Evolutionary conservation across 2,329 filamentous ascomycete genomes (phyloP).

Genomic region (Fusarium cicatricum): DNA sequence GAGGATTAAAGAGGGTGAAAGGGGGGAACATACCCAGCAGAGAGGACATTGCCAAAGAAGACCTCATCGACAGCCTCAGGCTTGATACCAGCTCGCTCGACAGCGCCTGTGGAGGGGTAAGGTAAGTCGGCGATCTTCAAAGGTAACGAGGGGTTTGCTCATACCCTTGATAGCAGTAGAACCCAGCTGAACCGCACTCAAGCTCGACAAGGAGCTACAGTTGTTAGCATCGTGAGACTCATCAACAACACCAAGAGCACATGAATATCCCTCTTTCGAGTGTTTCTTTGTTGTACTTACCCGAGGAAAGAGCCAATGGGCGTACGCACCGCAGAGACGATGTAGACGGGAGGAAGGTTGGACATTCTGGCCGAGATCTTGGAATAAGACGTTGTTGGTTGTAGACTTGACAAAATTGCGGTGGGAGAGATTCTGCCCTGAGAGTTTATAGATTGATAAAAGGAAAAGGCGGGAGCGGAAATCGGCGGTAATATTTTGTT

Average conservation of each 20-base stretch:
- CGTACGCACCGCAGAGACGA: conserved; percentile 90
- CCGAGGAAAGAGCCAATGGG: conserved; percentile 95
- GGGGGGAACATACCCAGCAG: conserved; percentile 76
- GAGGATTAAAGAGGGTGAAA: too few species aligned
- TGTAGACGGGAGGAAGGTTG: conserved; percentile 88
- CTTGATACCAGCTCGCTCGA: conserved; percentile 89
- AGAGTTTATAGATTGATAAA: conserved; percentile 25
- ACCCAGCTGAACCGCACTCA: conserved; percentile 87
- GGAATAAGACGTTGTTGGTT: conserved; percentile 2
- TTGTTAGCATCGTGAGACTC: conserved; percentile 30
- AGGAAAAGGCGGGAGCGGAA: conserved; percentile 22
- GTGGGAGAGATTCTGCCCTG: conserved; percentile 8
- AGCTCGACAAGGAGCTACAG: conserved; percentile 82
- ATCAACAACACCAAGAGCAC: conserved; percentile 1
- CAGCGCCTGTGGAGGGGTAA: conserved; percentile 63
- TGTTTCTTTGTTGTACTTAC: conserved; percentile 55
- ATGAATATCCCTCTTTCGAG: conserved; percentile 11
- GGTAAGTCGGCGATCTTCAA: conserved; percentile 1
- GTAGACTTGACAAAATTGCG: conserved; percentile 18
- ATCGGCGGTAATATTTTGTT: conserved; percentile 35
- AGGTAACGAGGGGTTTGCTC: conserved; percentile 25
- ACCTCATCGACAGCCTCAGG: conserved; percentile 92
- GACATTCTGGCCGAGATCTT: conserved; percentile 66
- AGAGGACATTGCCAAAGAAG: conserved; percentile 97
- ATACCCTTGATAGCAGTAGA: conserved; percentile 91